phyloP scores from a whole-genome alignment of 2,329 filamentous ascomycete species.

The Sordariomycetes sp. region DNA sequence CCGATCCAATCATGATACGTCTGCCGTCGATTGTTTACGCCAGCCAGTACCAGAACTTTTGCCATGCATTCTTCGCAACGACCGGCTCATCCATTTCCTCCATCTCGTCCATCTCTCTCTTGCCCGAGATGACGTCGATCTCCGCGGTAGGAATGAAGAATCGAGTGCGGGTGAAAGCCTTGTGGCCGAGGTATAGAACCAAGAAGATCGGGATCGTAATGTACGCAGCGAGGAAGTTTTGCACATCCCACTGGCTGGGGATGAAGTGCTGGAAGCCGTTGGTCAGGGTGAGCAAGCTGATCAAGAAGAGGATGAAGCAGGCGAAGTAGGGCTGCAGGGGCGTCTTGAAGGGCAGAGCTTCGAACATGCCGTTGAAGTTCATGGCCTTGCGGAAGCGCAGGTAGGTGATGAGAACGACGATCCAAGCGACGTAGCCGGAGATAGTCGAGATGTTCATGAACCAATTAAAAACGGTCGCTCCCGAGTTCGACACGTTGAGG shows the following conservation, averaged over 20 bases:
- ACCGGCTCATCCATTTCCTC: conserved; percentile 36
- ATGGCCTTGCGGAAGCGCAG: conserved; percentile 51
- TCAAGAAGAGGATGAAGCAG: conserved; percentile 47
- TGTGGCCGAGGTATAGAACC: conserved; percentile 52
- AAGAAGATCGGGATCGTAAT: conserved; percentile 55
- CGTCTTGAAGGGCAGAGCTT: conserved; percentile 42
- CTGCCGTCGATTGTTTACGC: too few relatives aligned
- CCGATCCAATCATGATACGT: too few relatives aligned
- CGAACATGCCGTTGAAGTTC: conserved; percentile 37
- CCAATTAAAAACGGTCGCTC: conserved; percentile 59
- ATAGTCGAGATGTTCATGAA: conserved; percentile 63
- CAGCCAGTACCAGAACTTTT: conserved; percentile 49
- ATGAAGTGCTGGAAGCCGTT: conserved; percentile 73
- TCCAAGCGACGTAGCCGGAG: conserved; percentile 51
- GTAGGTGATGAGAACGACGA: conserved; percentile 48
- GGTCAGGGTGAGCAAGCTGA: conserved; percentile 56
- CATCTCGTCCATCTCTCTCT: conserved; percentile 53
- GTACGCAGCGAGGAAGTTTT: conserved; percentile 56
- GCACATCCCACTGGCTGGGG: conserved; percentile 50
- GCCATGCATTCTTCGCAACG: conserved; percentile 38
- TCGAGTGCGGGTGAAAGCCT: conserved; percentile 35
- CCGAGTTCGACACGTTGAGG: conserved; percentile 56
- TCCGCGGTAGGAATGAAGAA: conserved; percentile 32
- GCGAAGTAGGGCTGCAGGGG: conserved; percentile 54
- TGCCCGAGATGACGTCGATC: conserved; percentile 48